Evolutionary conservation across 2,329 filamentous ascomycete genomes (phyloP), one percentile per base, ranked within the genome.

Genomic region (Aspergillus persii): DNA sequence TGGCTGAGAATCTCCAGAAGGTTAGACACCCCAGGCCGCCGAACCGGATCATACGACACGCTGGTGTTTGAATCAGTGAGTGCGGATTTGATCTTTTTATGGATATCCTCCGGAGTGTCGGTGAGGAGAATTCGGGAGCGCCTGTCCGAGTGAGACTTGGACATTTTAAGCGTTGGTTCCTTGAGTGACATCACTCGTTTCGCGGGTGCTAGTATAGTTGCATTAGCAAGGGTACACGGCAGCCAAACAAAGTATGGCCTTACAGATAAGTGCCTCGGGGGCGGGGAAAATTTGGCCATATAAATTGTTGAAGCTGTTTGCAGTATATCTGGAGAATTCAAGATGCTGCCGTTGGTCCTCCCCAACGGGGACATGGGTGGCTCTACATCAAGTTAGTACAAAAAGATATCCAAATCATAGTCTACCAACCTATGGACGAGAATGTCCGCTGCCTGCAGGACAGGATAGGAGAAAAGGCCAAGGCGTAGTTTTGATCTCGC

Each of bases 351-450:
- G 83, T 76, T 99, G 95, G 74, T 99, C 95, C 66, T 96, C 90
- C n/a, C 95, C 95, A 2, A 99, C 94, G 9, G 95, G 95, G 27
- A 99, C 94, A 77, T 97, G 91, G 0, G 94, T 97, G 61, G 94
- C 90, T 66, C 89, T 89, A 67, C 58, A 49, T 23, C 31, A 50
- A 44, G 56, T 71, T 52, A 71, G 65, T 53, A 58, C 36, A 33
- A 44, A 39, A 46, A 7, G 18, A 5, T 8, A 18, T 11, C 41
- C 23, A n/a, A 44, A 52, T 11, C 50, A 29, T n/a, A 8, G 18
- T 26, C 26, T 26, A 47, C 71, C 56, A 75, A 89, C 86, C 88
- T 81, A 72, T 97, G 93, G 7, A 98, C 84, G 41, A 98, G 83
- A 51, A 99, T 90, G 76, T 99, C 95, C 48, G 95, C 95, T 23